Percentiles rank a stretch among this genome's conserved stretches.
These are phyloP conservation scores for Fusarium verrucosum DNA, from an alignment of 2,329 filamentous ascomycete genomes.

Conservation along the genomic window DNA sequence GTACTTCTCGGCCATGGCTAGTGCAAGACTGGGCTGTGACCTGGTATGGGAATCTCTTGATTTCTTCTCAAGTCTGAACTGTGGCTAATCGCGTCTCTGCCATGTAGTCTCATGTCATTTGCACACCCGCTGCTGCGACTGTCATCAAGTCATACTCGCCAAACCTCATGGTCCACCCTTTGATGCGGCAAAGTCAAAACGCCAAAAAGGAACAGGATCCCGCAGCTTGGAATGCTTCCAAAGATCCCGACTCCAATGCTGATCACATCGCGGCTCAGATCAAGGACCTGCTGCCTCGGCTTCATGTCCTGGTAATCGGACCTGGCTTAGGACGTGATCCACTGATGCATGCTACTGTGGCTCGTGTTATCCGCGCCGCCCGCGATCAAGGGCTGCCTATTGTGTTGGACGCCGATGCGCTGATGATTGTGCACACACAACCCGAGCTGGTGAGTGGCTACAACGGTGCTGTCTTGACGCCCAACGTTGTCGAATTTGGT, in stretches of 20 bases:
- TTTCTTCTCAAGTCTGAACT: not conserved
- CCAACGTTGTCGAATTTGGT: conserved; percentile 93
- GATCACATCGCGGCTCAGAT: conserved; percentile 72
- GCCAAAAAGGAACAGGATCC: conserved; percentile 54
- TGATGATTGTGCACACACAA: conserved; percentile 78
- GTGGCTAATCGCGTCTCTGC: conserved; percentile 1
- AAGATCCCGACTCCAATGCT: conserved; percentile 61
- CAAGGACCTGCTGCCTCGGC: conserved; percentile 80
- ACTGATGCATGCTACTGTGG: conserved; percentile 88
- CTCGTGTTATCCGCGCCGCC: conserved; percentile 80
- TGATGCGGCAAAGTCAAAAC: conserved; percentile 79
- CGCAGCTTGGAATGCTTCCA: conserved; percentile 45
- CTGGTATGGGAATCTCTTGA: conserved; percentile 66
- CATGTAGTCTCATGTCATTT: conserved; percentile 87
- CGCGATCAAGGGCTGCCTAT: conserved; percentile 77
- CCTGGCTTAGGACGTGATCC: conserved; percentile 90
- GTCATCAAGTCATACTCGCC: conserved; percentile 99
- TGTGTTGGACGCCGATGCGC: conserved; percentile 90
- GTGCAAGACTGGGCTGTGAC: conserved; percentile 86
- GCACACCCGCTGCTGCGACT: conserved; percentile 83
- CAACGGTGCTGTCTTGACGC: conserved; percentile 85
- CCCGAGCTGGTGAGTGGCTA: conserved; percentile 85
- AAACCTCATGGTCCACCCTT: conserved; percentile 97
- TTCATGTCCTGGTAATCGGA: conserved; percentile 93
- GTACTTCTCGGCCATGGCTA: conserved; percentile 98